Evolutionary conservation across 2,329 filamentous ascomycete species (phyloP).

Genomic region (Grosmannia huntii): DNA sequence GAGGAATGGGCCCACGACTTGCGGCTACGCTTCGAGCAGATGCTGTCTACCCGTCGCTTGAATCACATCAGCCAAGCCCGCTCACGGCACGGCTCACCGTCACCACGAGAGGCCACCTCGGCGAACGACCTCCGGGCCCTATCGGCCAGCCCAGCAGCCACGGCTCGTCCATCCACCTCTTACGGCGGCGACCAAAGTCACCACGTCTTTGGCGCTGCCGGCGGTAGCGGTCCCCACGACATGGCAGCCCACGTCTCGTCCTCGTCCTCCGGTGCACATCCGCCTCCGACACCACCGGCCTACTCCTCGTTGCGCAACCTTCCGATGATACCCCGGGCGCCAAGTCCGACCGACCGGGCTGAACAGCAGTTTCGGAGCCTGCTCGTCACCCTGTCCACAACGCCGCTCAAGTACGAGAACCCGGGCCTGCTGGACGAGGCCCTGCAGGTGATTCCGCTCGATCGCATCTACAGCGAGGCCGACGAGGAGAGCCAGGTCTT

Average conservation of each 20-base stretch:
- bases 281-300: slow-evolving; percentile 26
- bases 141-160: slow-evolving; percentile 19
- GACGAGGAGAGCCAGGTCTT: slow-evolving; percentile 87
- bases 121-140: slow-evolving; percentile 32
- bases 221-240: not conserved
- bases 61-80: slow-evolving; percentile 64
- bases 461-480: slow-evolving; percentile 84
- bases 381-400: slow-evolving; percentile 72
- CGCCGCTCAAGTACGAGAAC: slow-evolving; percentile 91
- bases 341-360: slow-evolving; percentile 50
- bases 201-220: not conserved
- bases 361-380: slow-evolving; percentile 67
- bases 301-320: slow-evolving; percentile 38
- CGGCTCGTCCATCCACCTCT: slow-evolving; percentile 31
- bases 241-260: not conserved
- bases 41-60: slow-evolving; percentile 76
- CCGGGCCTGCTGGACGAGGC: slow-evolving; percentile 89
- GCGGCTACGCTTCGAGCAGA: slow-evolving; percentile 71
- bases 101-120: slow-evolving; percentile 37
- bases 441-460: slow-evolving; percentile 70
- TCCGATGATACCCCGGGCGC: slow-evolving; percentile 55
- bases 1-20: slow-evolving; percentile 70
- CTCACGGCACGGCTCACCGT: slow-evolving; percentile 44
- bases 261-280: not conserved
- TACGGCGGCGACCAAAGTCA: slow-evolving; percentile 22